Evolutionary conservation across 225 moss, liverwort and hornwort species (phyloP).

Genomic region (Sphagnum contortum): DNA sequence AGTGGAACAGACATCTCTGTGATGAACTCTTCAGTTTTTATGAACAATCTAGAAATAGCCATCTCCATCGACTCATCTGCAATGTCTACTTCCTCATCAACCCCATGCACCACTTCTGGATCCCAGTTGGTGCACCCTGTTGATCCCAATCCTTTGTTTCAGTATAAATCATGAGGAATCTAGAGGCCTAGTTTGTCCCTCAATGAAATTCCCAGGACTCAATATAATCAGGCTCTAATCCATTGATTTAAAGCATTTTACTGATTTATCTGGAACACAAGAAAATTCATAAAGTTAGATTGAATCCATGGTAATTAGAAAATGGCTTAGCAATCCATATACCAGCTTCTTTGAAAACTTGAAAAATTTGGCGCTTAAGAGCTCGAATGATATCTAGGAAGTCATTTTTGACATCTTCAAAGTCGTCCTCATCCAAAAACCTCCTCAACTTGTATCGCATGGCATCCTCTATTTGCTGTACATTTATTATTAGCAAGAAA

Average conservation of each 20-base stretch:
- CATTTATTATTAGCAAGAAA: not conserved
- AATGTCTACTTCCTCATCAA: constrained; percentile 30
- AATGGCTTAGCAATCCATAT: not conserved
- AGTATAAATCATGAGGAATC: too few species aligned
- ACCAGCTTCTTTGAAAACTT: constrained; percentile 78
- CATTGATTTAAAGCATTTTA: too few species aligned
- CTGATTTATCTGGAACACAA: too few species aligned
- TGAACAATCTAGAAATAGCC: constrained; percentile 58
- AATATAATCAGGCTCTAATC: too few species aligned
- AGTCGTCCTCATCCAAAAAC: constrained; percentile 43
- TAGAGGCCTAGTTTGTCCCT: too few species aligned
- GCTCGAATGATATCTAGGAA: constrained; percentile 59
- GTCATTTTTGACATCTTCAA: constrained; percentile 38
- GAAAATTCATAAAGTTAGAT: too few species aligned
- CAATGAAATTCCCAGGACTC: too few species aligned
- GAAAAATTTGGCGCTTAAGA: constrained; percentile 63
- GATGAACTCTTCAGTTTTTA: constrained; percentile 76
- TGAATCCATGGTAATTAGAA: too few species aligned
- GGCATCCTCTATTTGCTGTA: constrained; percentile 55
- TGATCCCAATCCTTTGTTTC: too few species aligned
- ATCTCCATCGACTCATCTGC: constrained; percentile 49
- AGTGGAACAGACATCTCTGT: constrained; percentile 60
- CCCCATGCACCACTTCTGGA: constrained; percentile 50
- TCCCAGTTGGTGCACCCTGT: constrained; percentile 69
- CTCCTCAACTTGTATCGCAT: constrained; percentile 43